Conservation (phyloP, 805 yeast species). For the Starmerella floricola region DNA sequence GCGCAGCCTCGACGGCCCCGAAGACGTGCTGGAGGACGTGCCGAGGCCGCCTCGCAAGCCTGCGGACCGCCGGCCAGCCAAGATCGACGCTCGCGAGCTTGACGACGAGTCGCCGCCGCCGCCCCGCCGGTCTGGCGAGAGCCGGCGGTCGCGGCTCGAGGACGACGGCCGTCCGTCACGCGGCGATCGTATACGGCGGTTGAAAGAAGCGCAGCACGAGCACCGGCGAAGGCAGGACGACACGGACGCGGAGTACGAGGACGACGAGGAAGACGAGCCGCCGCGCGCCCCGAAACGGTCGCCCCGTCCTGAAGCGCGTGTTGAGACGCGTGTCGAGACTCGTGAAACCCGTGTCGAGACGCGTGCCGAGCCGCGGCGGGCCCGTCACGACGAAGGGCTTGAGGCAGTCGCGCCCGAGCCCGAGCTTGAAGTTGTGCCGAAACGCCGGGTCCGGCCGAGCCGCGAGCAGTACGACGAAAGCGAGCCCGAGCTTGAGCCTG, state of each 20-base stretch:
- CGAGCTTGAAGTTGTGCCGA: no score
- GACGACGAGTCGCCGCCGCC: background rate
- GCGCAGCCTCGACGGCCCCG: no score
- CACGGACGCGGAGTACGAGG: background rate
- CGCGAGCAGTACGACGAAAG: background rate
- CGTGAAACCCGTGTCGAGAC: background rate
- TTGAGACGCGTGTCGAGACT: background rate
- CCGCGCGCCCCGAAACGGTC: background rate
- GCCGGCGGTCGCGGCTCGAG: slow-evolving; percentile 1
- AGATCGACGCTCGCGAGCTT: background rate
- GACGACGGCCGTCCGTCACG: slow-evolving; percentile 11
- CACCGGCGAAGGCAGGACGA: slow-evolving; percentile 11
- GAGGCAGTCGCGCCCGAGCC: background rate
- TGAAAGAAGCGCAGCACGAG: slow-evolving; percentile 20
- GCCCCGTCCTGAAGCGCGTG: no score
- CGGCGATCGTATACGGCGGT: slow-evolving; percentile 15
- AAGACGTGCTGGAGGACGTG: no score
- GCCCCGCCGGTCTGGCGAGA: background rate
- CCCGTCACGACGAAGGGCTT: background rate
- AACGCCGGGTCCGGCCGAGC: background rate
- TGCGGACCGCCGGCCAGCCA: no score
- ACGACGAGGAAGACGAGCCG: background rate
- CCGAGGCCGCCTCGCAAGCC: no score
- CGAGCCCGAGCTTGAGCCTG: background rate
- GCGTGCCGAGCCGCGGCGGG: background rate